Evolutionary conservation across 768 basidiomycete genomes (phyloP).

Genomic region (Symmetrospora coprosmae): DNA sequence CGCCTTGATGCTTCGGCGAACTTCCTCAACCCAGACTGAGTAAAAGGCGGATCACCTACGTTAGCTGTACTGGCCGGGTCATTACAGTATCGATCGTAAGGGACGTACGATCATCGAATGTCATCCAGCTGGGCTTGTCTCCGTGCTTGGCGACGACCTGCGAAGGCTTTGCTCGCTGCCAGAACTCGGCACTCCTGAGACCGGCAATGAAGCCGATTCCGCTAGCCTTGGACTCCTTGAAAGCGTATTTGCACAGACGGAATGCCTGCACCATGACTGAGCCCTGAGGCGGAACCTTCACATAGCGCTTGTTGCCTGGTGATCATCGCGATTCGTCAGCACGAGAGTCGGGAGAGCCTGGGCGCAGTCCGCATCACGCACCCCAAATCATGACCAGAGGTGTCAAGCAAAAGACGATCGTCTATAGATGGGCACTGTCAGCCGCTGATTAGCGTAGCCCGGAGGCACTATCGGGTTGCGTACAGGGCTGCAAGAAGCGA

Average conservation of each 20-base stretch:
- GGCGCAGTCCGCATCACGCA: too few species aligned
- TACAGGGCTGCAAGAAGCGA: too few species aligned
- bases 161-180: conserved; percentile 30
- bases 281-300: conserved; percentile 29
- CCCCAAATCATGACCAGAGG: conserved; percentile 32
- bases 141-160: conserved; percentile 17
- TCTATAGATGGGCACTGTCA: too few species aligned
- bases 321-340: too few species aligned
- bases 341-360: too few species aligned
- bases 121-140: conserved; percentile 32
- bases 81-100: too few species aligned
- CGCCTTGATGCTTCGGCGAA: conserved; percentile 35
- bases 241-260: conserved; percentile 16
- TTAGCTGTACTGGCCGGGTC: too few species aligned
- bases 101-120: conserved; percentile 33
- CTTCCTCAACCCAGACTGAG: conserved; percentile 35
- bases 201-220: too few species aligned
- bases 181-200: conserved; percentile 27
- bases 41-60: too few species aligned
- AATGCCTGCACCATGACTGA: conserved; percentile 29
- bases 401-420: conserved; percentile 30
- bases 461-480: too few species aligned
- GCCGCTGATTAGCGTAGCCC: too few species aligned
- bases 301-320: conserved; percentile 34
- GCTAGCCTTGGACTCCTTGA: too few species aligned